phyloP scores from a whole-genome alignment of 2,329 filamentous ascomycete genomes.

The Monilinia aucupariae region DNA sequence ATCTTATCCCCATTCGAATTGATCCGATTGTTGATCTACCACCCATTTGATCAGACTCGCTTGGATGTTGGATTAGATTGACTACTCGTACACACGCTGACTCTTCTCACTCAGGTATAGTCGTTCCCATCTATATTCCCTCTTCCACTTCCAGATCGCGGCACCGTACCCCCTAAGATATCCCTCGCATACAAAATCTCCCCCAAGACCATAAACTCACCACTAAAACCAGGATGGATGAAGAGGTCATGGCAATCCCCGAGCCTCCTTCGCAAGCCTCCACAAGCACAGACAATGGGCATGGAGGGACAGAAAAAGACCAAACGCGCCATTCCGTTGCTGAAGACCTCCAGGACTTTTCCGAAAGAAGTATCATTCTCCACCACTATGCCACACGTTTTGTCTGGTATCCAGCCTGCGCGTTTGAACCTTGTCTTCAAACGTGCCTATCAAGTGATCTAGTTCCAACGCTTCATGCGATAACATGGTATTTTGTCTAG shows the following conservation, averaged over 20 bases:
- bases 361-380: slow-evolving; percentile 22
- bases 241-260: too few species aligned
- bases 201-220: too few species aligned
- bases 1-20: not conserved
- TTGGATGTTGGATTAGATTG: not conserved
- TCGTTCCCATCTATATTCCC: not conserved
- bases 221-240: too few species aligned
- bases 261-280: too few species aligned
- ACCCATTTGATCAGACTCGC: not conserved
- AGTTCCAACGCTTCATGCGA: slow-evolving; percentile 27
- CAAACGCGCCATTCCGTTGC: slow-evolving; percentile 16
- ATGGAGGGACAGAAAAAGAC: slow-evolving; percentile 18
- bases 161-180: not conserved
- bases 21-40: not conserved
- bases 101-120: not conserved
- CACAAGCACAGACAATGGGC: not conserved
- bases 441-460: slow-evolving; percentile 25
- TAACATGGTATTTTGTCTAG: slow-evolving; percentile 19
- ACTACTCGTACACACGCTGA: not conserved
- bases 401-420: slow-evolving; percentile 29
- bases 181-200: not conserved
- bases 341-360: slow-evolving; percentile 23
- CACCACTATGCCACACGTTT: slow-evolving; percentile 29
- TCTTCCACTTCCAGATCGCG: not conserved
- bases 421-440: slow-evolving; percentile 27